Evolutionary conservation across 345 rosid genomes (phyloP).

Genomic region (Hirschfeldia incana): DNA sequence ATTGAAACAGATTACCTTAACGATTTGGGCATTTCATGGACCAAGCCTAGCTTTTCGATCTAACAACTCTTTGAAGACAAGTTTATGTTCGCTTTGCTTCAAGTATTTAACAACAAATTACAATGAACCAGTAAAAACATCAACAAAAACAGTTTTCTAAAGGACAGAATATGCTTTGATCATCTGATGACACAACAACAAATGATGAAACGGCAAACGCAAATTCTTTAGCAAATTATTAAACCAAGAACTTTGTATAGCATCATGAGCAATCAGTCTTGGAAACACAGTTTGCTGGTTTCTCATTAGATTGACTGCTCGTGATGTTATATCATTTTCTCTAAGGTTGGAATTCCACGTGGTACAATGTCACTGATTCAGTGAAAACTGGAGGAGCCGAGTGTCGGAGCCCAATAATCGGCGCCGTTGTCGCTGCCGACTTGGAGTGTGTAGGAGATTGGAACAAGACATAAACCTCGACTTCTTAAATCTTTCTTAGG

Average conservation of each 20-base stretch:
- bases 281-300: constrained; percentile 38
- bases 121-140: constrained; percentile 21
- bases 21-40: not conserved
- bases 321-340: constrained; percentile 79
- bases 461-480: constrained; percentile 94
- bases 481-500: constrained; percentile 74
- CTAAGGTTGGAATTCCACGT: constrained; percentile 8
- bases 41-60: not conserved
- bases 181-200: constrained; percentile 7
- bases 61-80: not conserved
- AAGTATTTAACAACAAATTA: constrained; percentile 33
- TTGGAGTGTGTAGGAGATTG: constrained; percentile 80
- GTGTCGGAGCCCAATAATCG: constrained; percentile 89
- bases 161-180: constrained; percentile 18
- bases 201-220: constrained; percentile 23
- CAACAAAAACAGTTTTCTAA: constrained; percentile 20
- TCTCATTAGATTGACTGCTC: constrained; percentile 91
- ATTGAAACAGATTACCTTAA: not conserved
- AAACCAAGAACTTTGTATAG: constrained; percentile 54
- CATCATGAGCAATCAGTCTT: constrained; percentile 99
- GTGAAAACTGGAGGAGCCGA: constrained; percentile 55
- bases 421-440: constrained; percentile 88
- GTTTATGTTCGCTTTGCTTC: not conserved
- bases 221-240: constrained; percentile 8
- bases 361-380: constrained; percentile 26